phyloP scores from a whole-genome alignment of 495 filamentous ascomycete species.

The Trichodelitschia bisporula region DNA sequence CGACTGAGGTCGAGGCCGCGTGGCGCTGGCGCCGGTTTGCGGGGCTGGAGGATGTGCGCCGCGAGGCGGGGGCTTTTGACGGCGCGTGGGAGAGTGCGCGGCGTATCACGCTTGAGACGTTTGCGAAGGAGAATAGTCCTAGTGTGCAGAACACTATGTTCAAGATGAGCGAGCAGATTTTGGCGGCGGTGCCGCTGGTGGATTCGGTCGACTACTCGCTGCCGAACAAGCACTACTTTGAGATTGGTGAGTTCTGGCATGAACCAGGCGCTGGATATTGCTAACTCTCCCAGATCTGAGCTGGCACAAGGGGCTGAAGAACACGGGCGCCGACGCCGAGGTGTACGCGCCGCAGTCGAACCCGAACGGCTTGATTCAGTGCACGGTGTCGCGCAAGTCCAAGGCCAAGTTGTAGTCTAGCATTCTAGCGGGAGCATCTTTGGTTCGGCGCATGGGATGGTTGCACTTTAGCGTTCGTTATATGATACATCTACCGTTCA shows the following conservation, averaged over 20 bases:
- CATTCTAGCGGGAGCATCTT: no score
- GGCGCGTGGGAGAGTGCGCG: constrained; percentile 49
- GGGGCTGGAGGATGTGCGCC: constrained; percentile 39
- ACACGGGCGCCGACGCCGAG: constrained; percentile 89
- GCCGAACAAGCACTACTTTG: constrained; percentile 98
- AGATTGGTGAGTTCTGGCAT: constrained; percentile 45
- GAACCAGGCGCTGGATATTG: constrained; percentile 8
- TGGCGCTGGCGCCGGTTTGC: constrained; percentile 67
- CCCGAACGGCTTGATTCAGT: constrained; percentile 91
- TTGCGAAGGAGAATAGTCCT: constrained; percentile 75
- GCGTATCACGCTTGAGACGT: constrained; percentile 66
- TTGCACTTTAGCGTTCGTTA: no score
- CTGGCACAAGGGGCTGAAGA: constrained; percentile 94
- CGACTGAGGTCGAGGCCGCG: constrained; percentile 64
- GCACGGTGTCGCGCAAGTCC: constrained; percentile 49
- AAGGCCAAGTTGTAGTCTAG: constrained; percentile 18
- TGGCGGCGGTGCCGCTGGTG: constrained; percentile 45
- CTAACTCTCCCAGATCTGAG: constrained; percentile 58
- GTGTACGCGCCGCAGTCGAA: constrained; percentile 83
- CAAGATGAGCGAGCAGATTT: constrained; percentile 81
- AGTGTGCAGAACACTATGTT: constrained; percentile 97
- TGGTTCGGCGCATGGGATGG: no score
- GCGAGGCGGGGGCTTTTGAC: constrained; percentile 43
- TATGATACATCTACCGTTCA: no score
- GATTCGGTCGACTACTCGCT: constrained; percentile 57